Base-by-base conservation (phyloP, 306 rosid genomes). In the Rosa lucieae region DNA sequence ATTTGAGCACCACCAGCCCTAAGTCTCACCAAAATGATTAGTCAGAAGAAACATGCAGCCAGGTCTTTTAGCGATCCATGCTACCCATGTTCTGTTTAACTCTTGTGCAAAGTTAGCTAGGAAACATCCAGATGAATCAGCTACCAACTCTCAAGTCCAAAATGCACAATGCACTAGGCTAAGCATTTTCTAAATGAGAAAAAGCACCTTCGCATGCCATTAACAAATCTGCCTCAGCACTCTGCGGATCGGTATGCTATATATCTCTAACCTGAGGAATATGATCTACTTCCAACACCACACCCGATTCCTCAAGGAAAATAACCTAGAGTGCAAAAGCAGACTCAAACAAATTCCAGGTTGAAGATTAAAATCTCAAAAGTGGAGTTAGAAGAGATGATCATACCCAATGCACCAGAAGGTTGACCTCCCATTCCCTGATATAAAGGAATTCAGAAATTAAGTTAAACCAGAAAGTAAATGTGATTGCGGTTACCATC, bases 391-490 rank as follows among this genome's bases (percentile, higher is more conserved):
- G 42, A 48, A 49, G 73, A 6, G 35, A 42, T 74, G 75, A 67
- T 49, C 96, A 85, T 88, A 96, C 99, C 98, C 77, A 82, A 80
- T 52, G 86, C 83, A 67, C 88, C 90, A n/a, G 84, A 70, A 68
- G 79, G 90, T 81, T 86, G 96, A 73, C 92, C 89, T 72, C 93
- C 96, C 43, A 82, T 74, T 47, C 99, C 96, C 99, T 96, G 87
- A 79, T 74, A 83, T 56, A 81, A 67, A 72, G 26, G 51, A 49
- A 78, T 84, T 80, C 56, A 67, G 70, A 79, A 81, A 48, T 65
- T 88, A 55, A 81, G 80, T 72, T 47, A 75, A 79, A 82, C 82
- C 40, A 78, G 76, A 58, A n/a, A 20, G 46, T 39, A 37, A 82
- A 40, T 43, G 14, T 21, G 42, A 4, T 58, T 73, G 55, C 75